Conservation (phyloP, 768 basidiomycete genomes). For the Kondoa subrosea region DNA sequence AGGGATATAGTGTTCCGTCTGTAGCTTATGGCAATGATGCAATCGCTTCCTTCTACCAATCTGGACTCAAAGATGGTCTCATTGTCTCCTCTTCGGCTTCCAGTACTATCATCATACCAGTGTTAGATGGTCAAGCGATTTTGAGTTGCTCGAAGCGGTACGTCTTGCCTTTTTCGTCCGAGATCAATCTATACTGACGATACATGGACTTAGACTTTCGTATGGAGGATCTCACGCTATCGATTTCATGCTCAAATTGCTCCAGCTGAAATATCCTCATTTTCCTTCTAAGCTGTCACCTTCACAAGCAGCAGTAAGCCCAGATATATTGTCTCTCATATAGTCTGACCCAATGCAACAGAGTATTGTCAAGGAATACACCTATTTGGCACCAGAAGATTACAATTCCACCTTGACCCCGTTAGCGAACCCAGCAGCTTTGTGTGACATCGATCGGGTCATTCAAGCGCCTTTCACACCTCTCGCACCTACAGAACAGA, state of each 20-base stretch:
- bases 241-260: slow-evolving; percentile 79
- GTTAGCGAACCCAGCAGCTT: slow-evolving; percentile 48
- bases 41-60: slow-evolving; percentile 74
- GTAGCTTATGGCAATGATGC: slow-evolving; percentile 77
- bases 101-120: slow-evolving; percentile 75
- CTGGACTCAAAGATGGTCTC: slow-evolving; percentile 52
- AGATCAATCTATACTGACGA: neutral
- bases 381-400: slow-evolving; percentile 55
- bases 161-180: slow-evolving; percentile 19
- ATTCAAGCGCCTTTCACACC: slow-evolving; percentile 71
- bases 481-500: slow-evolving; percentile 43
- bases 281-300: slow-evolving; percentile 72
- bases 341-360: slow-evolving; percentile 30
- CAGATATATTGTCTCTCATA: neutral
- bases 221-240: slow-evolving; percentile 84
- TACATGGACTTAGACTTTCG: slow-evolving; percentile 59
- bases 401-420: slow-evolving; percentile 51
- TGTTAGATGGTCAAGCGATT: slow-evolving; percentile 63
- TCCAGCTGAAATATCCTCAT: slow-evolving; percentile 85
- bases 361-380: slow-evolving; percentile 84
- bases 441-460: slow-evolving; percentile 52
- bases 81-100: slow-evolving; percentile 82
- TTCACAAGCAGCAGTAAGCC: slow-evolving; percentile 55
- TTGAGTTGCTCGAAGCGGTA: slow-evolving; percentile 76
- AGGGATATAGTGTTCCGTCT: slow-evolving; percentile 70